Conservation (phyloP, 192 early-diverging fungal species). For the Backusella psychrophila region DNA sequence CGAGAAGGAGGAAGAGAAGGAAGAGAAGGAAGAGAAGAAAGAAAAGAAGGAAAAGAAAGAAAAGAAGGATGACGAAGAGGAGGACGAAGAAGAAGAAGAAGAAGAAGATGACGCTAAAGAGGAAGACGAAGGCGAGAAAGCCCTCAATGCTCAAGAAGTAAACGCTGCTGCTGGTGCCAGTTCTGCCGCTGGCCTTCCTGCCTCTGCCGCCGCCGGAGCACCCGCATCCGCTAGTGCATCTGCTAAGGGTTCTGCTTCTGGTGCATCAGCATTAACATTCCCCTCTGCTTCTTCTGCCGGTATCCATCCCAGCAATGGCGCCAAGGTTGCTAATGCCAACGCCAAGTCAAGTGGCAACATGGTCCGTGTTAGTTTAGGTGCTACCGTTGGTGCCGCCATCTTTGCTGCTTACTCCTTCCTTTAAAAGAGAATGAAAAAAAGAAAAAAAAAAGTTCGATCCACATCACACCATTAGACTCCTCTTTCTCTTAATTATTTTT, state of each 20-base stretch:
- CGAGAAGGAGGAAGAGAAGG: background rate
- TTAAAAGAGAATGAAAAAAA: background rate
- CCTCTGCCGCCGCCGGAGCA: background rate
- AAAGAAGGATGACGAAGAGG: background rate
- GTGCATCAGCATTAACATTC: background rate
- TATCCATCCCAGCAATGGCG: background rate
- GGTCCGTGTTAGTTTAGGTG: background rate
- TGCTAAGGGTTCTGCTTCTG: background rate
- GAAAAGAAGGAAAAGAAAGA: background rate
- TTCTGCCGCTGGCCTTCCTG: background rate
- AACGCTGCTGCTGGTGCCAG: background rate
- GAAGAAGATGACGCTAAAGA: background rate
- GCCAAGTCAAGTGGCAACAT: slow-evolving; percentile 10
- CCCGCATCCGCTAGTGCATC: background rate
- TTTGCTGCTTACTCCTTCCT: background rate
- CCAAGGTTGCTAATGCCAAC: background rate
- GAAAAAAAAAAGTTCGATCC: slow-evolving; percentile 3
- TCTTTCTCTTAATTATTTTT: background rate
- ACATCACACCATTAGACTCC: background rate
- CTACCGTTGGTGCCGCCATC: background rate
- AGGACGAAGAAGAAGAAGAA: background rate
- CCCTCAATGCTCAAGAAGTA: background rate
- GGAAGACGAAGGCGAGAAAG: background rate
- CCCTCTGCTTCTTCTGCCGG: background rate
- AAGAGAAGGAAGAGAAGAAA: background rate